Percentiles rank a stretch among this genome's conserved stretches.
These are phyloP conservation scores for Coemansia sp. DNA, from an alignment of 192 early-diverging fungal species.

Conservation along the genomic window DNA sequence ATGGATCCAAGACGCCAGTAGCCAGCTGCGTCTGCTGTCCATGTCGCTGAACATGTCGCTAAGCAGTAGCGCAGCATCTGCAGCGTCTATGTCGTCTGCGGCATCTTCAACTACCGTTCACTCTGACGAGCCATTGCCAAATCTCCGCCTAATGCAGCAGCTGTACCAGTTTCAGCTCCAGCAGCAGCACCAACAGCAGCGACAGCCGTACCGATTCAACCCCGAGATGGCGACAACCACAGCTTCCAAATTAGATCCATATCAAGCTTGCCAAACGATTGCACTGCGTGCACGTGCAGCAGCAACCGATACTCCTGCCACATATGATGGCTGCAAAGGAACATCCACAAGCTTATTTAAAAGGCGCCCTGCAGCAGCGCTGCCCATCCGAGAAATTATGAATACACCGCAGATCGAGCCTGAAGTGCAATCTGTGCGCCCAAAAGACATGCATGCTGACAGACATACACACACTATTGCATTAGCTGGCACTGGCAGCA, in stretches of 20 bases:
- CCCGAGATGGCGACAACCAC: not conserved
- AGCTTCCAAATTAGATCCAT: not conserved
- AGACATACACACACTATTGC: no score
- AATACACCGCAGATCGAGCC: constrained; percentile 1
- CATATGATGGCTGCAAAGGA: not conserved
- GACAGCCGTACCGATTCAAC: not conserved
- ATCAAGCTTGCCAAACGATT: constrained; percentile 15
- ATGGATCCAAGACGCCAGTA: constrained; percentile 28
- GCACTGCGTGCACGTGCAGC: constrained; percentile 20
- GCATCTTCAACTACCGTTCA: constrained; percentile 1
- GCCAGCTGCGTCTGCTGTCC: constrained; percentile 27
- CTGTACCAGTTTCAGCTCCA: not conserved
- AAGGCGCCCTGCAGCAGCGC: constrained; percentile 8
- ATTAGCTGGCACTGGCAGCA: no score
- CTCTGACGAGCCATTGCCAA: not conserved
- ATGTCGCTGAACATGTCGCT: constrained; percentile 4
- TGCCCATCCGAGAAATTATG: constrained; percentile 20
- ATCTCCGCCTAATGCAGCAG: not conserved
- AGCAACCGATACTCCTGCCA: not conserved
- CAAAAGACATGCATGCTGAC: not conserved
- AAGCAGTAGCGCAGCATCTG: not conserved
- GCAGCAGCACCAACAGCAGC: not conserved
- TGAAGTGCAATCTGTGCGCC: constrained; percentile 1
- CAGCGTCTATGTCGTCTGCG: not conserved
- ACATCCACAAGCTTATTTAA: not conserved